Base-by-base conservation (phyloP, 495 filamentous ascomycete species). In the Penicillium robsamsonii region DNA sequence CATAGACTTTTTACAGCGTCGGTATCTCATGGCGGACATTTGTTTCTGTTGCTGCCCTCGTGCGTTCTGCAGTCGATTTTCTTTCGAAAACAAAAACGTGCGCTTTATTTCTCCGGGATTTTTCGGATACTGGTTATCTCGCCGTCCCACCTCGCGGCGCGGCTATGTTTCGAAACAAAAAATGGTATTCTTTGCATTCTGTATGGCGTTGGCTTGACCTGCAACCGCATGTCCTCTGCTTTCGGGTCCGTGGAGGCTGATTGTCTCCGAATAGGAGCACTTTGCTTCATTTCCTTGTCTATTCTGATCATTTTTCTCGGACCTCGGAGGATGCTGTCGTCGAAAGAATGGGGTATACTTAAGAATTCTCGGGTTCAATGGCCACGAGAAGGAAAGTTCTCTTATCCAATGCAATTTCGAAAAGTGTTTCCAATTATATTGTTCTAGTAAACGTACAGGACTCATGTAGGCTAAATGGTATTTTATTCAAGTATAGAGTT, bases 171-270 rank as follows among this genome's bases (percentile, higher is more conserved):
- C 69, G 63, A 70, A 63, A 62, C 17, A 37, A 35, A 42, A 54
- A 54, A 46, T 57, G 70, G 69, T 58, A 62, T 73, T 66, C 55
- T 67, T 75, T 77, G 74, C 74, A 75, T 79, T 76, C 63, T 70
- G 63, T 76, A 70, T 72, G 75, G 75, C 75, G 75, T 79, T 79
- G 75, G 75, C 73, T 74, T 76, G 75, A 76, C 69, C 72, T 77
- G 66, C 74, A 70, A 71, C 66, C 66, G 66, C 64, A 70, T 65
- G 62, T 70, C 66, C 65, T 72, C 68, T 71, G 60, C 59, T 62
- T 56, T 58, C 62, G 68, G 68, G 66, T 70, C 68, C 67, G 67
- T 65, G 67, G 70, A 73, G 69, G 65, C 62, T 66, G 56, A 67
- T 61, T 59, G 62, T 65, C 62, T 58, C 57, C 57, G 55, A 72